phyloP scores from a whole-genome alignment of 129 eudicot species.

The Deinandra increscens region DNA sequence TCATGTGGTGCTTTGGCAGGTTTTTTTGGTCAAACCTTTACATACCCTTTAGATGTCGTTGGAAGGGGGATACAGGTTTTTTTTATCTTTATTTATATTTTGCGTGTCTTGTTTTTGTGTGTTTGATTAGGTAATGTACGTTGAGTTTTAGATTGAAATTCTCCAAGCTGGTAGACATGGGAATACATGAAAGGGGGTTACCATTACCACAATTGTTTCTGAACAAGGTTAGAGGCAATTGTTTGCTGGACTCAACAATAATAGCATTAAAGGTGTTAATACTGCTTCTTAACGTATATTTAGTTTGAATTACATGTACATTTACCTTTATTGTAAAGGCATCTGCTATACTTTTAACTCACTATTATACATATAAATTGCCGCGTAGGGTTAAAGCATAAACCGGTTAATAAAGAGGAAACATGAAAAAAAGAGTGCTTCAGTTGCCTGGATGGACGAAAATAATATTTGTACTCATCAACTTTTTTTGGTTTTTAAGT shows the following conservation, averaged over 20 bases:
- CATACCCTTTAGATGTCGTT: conserved; percentile 96
- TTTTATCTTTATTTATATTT: not conserved
- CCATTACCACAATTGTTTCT: conserved; percentile 47
- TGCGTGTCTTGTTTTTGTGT: not conserved
- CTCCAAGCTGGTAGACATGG: conserved; percentile 54
- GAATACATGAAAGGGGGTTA: conserved; percentile 75
- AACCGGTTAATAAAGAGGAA: not conserved
- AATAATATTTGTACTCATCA: not conserved
- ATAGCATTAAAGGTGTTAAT: conserved; percentile 69
- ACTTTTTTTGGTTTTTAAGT: not conserved
- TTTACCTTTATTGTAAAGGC: not conserved
- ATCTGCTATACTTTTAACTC: not conserved
- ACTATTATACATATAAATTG: not conserved
- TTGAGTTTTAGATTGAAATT: conserved; percentile 67
- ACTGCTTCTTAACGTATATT: no score
- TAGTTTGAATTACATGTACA: not conserved
- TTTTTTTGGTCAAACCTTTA: conserved; percentile 87
- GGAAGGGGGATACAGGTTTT: conserved; percentile 96
- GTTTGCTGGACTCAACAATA: conserved; percentile 96
- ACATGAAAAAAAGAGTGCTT: not conserved
- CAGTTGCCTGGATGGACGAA: not conserved
- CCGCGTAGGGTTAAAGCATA: not conserved
- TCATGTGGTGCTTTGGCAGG: conserved; percentile 99
- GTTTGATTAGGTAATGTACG: not conserved
- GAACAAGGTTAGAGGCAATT: conserved; percentile 93